A percentile compares a stretch with the other conserved stretches of the same genome.
phyloP scores from a whole-genome alignment of 495 filamentous ascomycete species.

The Tetracladium setigerum region DNA sequence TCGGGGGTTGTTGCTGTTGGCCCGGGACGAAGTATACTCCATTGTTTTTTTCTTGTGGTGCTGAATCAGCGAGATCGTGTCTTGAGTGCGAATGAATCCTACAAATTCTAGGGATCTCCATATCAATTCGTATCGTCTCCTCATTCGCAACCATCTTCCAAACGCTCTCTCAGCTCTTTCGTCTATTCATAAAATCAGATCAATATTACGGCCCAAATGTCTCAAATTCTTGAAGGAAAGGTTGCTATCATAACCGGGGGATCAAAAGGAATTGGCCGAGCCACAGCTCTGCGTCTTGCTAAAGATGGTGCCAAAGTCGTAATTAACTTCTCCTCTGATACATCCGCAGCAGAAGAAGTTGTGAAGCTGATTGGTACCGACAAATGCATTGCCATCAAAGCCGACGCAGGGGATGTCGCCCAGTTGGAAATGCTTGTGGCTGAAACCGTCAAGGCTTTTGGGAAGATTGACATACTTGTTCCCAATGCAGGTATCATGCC shows the following conservation, averaged over 20 bases:
- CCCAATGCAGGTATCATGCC: constrained; percentile 48
- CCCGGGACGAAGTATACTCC: too few species aligned
- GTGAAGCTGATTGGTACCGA: constrained; percentile 45
- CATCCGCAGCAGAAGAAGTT: constrained; percentile 41
- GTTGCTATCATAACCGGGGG: constrained; percentile 55
- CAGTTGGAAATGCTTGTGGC: constrained; percentile 53
- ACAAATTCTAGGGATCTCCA: too few species aligned
- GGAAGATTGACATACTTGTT: constrained; percentile 56
- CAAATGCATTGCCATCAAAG: constrained; percentile 44
- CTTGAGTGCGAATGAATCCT: too few species aligned
- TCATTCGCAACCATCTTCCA: not conserved
- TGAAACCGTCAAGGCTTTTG: constrained; percentile 50
- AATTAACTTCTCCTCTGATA: constrained; percentile 52
- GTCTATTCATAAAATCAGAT: too few species aligned
- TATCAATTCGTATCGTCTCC: too few species aligned
- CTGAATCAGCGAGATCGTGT: too few species aligned
- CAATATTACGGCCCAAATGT: too few species aligned
- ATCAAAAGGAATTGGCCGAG: constrained; percentile 56
- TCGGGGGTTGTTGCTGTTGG: too few species aligned
- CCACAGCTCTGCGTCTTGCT: constrained; percentile 44
- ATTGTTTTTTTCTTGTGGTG: too few species aligned
- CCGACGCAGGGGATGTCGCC: constrained; percentile 49
- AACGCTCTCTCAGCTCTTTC: not conserved
- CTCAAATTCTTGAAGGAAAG: constrained; percentile 43
- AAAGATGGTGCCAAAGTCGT: constrained; percentile 51